Base-by-base conservation (phyloP, 129 eudicot genomes). In the Flaveria trinervia region DNA sequence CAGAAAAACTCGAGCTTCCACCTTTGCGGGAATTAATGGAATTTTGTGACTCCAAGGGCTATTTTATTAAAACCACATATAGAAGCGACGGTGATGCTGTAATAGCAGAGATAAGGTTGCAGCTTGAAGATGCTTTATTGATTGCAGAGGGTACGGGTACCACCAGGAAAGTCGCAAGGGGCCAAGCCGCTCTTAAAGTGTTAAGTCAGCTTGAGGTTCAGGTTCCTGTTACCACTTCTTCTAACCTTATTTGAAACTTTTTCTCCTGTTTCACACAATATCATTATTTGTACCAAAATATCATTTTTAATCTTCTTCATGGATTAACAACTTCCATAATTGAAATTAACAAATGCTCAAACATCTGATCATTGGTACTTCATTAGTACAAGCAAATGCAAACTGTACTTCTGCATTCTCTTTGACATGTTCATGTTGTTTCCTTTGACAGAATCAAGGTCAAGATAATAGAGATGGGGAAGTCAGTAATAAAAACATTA, bases 1-100 rank as follows among this genome's bases (percentile, higher is more conserved):
- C 97, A 0, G 95, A 95, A 45, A 92, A 89, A 23, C 94, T 95
- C 17, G 97, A 91, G 83, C 89, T 95, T 17, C 90, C 99, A 50
- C 97, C 99, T 7, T 72, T 79, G 2, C 92, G 99, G 12, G 99
- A 95, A 73, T 65, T 95, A 68, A 82, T 72, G 62, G 97, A 95
- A 55, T 65, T 88, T 50, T 95, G 99, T 7, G 95, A 89, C 87
- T 91, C 94, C 28, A 90, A 83, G 25, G 99, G 99, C 16, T 95
- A 87, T 82, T 91, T 89, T 51, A 16, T 78, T 2, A 95, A 89
- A 82, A 96, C 83, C 10, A 12, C 20, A n/a, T 89, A 77, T 55
- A 22, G 64, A 6, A 64, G 49, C 16, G 75, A 85, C 43, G 85
- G 86, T 62, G 91, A 83, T 41, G 46, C 1, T 4, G 85, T 88